phyloP scores from a whole-genome alignment of 192 early-diverging fungal species.

The Funneliformis mosseae region DNA sequence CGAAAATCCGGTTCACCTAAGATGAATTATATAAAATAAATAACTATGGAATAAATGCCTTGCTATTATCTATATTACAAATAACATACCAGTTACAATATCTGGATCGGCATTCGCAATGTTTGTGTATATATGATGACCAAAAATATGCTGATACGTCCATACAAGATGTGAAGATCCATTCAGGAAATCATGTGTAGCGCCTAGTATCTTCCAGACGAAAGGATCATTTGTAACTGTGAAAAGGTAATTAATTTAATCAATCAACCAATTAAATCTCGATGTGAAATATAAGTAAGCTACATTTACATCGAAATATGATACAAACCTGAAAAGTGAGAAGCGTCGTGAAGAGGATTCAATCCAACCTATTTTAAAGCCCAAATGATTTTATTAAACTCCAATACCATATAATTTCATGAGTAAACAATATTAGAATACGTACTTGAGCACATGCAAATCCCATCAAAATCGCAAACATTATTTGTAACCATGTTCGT shows the following conservation, averaged over 20 bases:
- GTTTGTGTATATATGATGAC: slow-evolving; percentile 64
- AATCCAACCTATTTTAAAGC: slow-evolving; percentile 40
- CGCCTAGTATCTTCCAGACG: slow-evolving; percentile 56
- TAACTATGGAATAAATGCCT: not conserved
- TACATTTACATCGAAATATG: too few relatives aligned
- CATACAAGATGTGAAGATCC: slow-evolving; percentile 56
- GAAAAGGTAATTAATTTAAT: not conserved
- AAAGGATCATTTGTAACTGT: slow-evolving; percentile 53
- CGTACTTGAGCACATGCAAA: slow-evolving; percentile 50
- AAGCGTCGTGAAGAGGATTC: slow-evolving; percentile 59
- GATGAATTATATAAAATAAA: not conserved
- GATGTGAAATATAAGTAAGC: not conserved
- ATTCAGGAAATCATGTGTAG: slow-evolving; percentile 62
- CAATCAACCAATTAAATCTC: not conserved
- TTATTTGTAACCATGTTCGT: slow-evolving; percentile 46
- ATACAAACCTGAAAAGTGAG: slow-evolving; percentile 51
- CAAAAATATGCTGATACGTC: slow-evolving; percentile 61
- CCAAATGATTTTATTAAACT: not conserved
- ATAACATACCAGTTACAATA: slow-evolving; percentile 40
- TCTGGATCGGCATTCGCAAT: slow-evolving; percentile 59
- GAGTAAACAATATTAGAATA: not conserved
- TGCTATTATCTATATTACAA: not conserved
- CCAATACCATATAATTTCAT: not conserved
- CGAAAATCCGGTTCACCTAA: slow-evolving; percentile 52
- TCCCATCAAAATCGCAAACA: slow-evolving; percentile 52